Evolutionary conservation across 75 land plant species (phyloP).

Genomic region (Pseudotsuga menziesii): DNA sequence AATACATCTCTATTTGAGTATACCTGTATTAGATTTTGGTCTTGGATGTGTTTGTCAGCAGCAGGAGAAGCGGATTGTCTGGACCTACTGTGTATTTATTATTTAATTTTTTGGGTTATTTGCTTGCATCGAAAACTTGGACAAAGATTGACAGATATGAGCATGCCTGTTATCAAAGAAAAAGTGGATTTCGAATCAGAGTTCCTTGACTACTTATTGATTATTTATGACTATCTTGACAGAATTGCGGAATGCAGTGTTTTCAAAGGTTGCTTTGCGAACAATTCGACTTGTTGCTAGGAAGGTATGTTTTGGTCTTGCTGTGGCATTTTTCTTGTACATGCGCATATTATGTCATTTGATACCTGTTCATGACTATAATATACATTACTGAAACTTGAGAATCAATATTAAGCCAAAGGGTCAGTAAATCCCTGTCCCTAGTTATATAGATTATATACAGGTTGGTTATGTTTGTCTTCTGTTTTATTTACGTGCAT

Average conservation of each 20-base stretch:
- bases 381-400: not conserved
- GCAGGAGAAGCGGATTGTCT: not conserved
- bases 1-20: not conserved
- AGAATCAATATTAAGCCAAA: not conserved
- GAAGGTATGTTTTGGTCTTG: conserved; percentile 45
- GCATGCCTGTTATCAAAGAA: not conserved
- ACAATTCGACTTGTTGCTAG: conserved; percentile 90
- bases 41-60: not conserved
- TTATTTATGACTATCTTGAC: not conserved
- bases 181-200: not conserved
- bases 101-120: not conserved
- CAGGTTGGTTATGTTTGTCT: not conserved
- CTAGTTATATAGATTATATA: not conserved
- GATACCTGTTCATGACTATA: not conserved
- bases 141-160: not conserved
- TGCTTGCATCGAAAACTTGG: not conserved
- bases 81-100: not conserved
- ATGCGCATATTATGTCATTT: not conserved
- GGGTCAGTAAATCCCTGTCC: not conserved
- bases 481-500: not conserved
- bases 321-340: not conserved
- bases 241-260: conserved; percentile 95
- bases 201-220: not conserved
- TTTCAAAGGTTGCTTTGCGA: conserved; percentile 90
- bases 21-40: not conserved